Conservation (phyloP, 2,329 filamentous ascomycete species). For the Akanthomyces muscarius region DNA sequence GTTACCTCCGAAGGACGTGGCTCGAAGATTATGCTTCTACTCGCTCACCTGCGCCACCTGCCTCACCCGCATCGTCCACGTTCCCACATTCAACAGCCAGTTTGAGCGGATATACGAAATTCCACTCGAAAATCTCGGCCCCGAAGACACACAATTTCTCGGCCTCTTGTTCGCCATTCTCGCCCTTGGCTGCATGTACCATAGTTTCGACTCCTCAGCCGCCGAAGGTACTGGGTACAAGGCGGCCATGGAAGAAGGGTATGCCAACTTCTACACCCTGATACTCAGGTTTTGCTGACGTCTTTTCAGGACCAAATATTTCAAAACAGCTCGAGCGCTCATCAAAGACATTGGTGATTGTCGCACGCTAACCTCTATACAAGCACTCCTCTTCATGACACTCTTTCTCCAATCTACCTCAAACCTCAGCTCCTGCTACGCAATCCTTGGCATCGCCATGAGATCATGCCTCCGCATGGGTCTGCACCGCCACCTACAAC, state of each 20-base stretch:
- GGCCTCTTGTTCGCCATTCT: slow-evolving; percentile 67
- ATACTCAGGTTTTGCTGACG: slow-evolving; percentile 38
- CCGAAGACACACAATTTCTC: slow-evolving; percentile 65
- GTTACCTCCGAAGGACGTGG: slow-evolving; percentile 62
- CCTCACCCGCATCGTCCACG: slow-evolving; percentile 68
- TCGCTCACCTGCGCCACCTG: slow-evolving; percentile 55
- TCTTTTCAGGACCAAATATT: slow-evolving; percentile 57
- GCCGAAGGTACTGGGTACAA: slow-evolving; percentile 48
- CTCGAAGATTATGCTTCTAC: slow-evolving; percentile 51
- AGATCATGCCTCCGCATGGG: slow-evolving; percentile 74
- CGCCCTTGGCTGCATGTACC: slow-evolving; percentile 70
- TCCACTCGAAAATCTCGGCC: slow-evolving; percentile 56
- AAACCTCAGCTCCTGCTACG: slow-evolving; percentile 74
- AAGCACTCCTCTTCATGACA: slow-evolving; percentile 75
- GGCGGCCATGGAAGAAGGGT: slow-evolving; percentile 54
- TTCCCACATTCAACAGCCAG: slow-evolving; percentile 73
- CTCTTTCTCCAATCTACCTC: slow-evolving; percentile 77
- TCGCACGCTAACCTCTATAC: slow-evolving; percentile 68
- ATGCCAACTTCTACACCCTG: slow-evolving; percentile 22
- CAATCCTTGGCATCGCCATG: slow-evolving; percentile 73
- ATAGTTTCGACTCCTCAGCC: slow-evolving; percentile 48
- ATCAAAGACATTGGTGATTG: slow-evolving; percentile 65
- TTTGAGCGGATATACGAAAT: slow-evolving; percentile 75
- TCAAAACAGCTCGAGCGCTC: slow-evolving; percentile 61
- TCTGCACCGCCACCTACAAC: slow-evolving; percentile 67